These are phyloP conservation scores for Quercus bicolor DNA, from an alignment of 306 rosid genomes.

Conservation along the genomic window DNA sequence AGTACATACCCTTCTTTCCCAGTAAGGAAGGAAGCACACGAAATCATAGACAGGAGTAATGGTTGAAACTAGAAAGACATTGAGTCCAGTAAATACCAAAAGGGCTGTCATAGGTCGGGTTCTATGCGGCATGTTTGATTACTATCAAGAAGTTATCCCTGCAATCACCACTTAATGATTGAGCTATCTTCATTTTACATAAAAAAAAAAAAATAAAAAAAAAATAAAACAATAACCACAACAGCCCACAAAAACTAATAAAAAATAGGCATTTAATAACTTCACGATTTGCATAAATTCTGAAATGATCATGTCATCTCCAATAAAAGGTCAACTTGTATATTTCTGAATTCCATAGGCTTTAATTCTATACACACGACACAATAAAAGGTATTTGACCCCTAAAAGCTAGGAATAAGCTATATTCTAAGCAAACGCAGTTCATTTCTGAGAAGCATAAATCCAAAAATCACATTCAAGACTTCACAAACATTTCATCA, in stretches of 20 bases:
- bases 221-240: background rate
- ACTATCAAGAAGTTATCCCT: background rate
- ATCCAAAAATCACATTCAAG: background rate
- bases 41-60: constrained; percentile 49
- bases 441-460: background rate
- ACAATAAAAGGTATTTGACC: background rate
- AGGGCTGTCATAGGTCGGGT: constrained; percentile 49
- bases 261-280: too few relatives aligned
- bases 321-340: too few relatives aligned
- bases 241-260: too few relatives aligned
- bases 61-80: constrained; percentile 39
- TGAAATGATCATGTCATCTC: too few relatives aligned
- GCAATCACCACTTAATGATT: background rate
- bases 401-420: background rate
- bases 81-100: constrained; percentile 55
- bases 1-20: constrained; percentile 54
- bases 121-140: constrained; percentile 41
- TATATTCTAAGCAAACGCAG: background rate
- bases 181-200: background rate
- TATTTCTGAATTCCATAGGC: too few relatives aligned
- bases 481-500: background rate
- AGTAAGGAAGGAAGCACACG: constrained; percentile 47
- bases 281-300: too few relatives aligned
- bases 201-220: background rate
- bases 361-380: too few relatives aligned